Conservation (phyloP, 2,329 filamentous ascomycete genomes). For the Pseudogymnoascus sp. region DNA sequence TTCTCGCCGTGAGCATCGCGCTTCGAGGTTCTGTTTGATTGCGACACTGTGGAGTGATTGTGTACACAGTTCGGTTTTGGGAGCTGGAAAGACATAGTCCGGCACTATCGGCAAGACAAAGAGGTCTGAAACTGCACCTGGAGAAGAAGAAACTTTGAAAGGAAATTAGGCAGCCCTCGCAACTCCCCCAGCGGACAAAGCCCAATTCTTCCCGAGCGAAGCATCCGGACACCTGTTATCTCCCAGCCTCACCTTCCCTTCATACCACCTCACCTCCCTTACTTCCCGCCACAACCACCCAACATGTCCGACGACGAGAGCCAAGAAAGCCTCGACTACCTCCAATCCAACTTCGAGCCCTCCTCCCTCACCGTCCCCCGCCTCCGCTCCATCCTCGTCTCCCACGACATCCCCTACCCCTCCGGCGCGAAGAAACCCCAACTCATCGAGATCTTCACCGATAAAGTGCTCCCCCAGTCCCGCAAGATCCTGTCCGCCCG, state of each 20-base stretch:
- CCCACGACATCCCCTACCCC: slow-evolving; percentile 78
- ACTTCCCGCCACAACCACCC: not conserved
- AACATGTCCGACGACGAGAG: not conserved
- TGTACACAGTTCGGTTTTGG: not conserved
- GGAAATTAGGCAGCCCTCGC: not conserved
- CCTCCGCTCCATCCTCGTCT: slow-evolving; percentile 83
- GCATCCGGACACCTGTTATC: not conserved
- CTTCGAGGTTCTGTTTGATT: not conserved
- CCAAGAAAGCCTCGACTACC: slow-evolving; percentile 64
- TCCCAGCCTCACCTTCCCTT: not conserved
- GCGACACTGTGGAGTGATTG: not conserved
- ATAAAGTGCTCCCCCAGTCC: slow-evolving; percentile 70
- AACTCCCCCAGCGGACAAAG: not conserved
- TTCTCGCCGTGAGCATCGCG: not conserved
- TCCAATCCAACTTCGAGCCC: slow-evolving; percentile 81
- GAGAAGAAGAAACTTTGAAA: not conserved
- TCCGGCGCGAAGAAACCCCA: slow-evolving; percentile 87
- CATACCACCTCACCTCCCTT: not conserved
- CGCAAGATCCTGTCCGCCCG: slow-evolving; percentile 68
- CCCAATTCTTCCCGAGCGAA: not conserved
- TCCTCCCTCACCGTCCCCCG: slow-evolving; percentile 76
- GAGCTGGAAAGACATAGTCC: not conserved
- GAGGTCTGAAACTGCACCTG: not conserved
- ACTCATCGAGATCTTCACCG: slow-evolving; percentile 75
- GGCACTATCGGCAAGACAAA: not conserved